Percentiles rank a stretch among this genome's conserved stretches.
These are phyloP conservation scores for Populus ilicifolia DNA, from an alignment of 345 rosid genomes.

Conservation along the genomic window DNA sequence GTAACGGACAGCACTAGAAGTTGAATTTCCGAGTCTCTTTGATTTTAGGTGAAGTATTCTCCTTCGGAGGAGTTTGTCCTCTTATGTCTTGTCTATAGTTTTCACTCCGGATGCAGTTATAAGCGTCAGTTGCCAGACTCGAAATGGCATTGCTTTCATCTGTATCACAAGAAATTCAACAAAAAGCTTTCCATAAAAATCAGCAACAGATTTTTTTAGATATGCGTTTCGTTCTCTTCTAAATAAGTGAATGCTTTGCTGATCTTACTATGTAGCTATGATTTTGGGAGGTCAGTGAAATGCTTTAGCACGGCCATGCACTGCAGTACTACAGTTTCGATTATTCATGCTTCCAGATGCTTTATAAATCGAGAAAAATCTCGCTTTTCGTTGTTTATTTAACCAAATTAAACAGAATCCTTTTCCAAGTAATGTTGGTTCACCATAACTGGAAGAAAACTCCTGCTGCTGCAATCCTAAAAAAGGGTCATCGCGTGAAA, in stretches of 20 bases:
- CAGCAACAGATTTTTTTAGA: not conserved
- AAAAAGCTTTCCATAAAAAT: too few species aligned
- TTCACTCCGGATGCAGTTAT: not conserved
- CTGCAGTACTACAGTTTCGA: not conserved
- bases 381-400: too few species aligned
- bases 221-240: not conserved
- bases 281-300: not conserved
- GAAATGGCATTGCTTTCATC: not conserved
- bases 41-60: not conserved
- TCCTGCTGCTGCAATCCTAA: not conserved
- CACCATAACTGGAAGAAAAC: not conserved
- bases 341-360: not conserved
- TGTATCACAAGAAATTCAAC: not conserved
- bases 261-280: not conserved
- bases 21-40: not conserved
- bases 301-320: not conserved
- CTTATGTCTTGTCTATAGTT: not conserved
- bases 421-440: not conserved
- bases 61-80: not conserved
- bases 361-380: too few species aligned
- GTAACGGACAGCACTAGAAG: conserved; percentile 27
- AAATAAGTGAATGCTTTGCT: not conserved
- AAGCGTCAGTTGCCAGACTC: not conserved
- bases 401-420: too few species aligned
- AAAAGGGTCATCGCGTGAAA: not conserved